Evolutionary conservation across 495 filamentous ascomycete genomes (phyloP).

Genomic region (Penicillium waksmanii): DNA sequence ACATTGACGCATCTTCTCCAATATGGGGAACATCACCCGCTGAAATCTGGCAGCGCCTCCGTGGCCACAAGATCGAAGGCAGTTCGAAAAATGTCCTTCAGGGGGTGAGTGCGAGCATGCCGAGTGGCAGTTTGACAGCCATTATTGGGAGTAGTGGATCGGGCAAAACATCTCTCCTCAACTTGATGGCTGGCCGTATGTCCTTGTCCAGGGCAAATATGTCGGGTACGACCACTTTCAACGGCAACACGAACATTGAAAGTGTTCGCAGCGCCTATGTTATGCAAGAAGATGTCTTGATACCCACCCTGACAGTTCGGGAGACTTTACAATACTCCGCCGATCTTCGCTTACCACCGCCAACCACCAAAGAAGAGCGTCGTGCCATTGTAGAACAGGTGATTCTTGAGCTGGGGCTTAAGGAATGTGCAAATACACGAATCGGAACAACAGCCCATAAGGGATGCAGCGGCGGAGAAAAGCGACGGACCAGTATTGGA

Average conservation of each 20-base stretch:
- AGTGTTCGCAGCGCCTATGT: slow-evolving; percentile 68
- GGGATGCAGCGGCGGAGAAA: slow-evolving; percentile 77
- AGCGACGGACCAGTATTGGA: slow-evolving; percentile 71
- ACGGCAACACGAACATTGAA: slow-evolving; percentile 53
- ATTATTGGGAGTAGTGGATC: slow-evolving; percentile 75
- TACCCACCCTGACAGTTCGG: slow-evolving; percentile 71
- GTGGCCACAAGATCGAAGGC: slow-evolving; percentile 22
- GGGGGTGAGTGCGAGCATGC: slow-evolving; percentile 57
- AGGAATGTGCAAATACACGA: slow-evolving; percentile 72
- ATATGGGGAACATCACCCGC: slow-evolving; percentile 36
- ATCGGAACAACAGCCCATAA: slow-evolving; percentile 70
- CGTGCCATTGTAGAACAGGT: slow-evolving; percentile 68
- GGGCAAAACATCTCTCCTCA: slow-evolving; percentile 74
- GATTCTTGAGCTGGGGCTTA: slow-evolving; percentile 71
- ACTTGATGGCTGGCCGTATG: slow-evolving; percentile 69
- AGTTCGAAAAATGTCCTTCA: slow-evolving; percentile 50
- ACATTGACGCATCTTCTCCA: slow-evolving; percentile 54
- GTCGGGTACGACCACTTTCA: slow-evolving; percentile 59
- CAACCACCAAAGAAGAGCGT: slow-evolving; percentile 60
- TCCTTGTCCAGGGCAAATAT: slow-evolving; percentile 54
- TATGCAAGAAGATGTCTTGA: slow-evolving; percentile 75
- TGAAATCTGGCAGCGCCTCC: slow-evolving; percentile 27
- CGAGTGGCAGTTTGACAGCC: slow-evolving; percentile 65
- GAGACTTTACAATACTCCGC: slow-evolving; percentile 74
- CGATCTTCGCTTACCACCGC: slow-evolving; percentile 66